Percentiles rank a stretch among this genome's conserved stretches.
These are phyloP conservation scores for Pythium pyrilobum DNA, from an alignment of 352 stramenopile genomes.

Conservation along the genomic window DNA sequence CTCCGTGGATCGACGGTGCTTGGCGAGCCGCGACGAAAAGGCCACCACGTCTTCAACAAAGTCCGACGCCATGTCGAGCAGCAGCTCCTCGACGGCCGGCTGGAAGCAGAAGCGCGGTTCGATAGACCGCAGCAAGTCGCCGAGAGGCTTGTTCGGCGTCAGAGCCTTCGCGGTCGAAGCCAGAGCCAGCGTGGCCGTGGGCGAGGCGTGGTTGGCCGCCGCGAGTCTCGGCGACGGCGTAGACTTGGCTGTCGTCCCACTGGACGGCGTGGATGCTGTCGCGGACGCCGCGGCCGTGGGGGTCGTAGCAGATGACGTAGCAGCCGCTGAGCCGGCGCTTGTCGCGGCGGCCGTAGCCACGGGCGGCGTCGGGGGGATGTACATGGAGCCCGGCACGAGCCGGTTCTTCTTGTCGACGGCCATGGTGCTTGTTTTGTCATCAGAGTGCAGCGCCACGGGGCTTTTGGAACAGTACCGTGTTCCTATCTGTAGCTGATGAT, in stretches of 20 bases:
- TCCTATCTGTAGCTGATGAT: neutral
- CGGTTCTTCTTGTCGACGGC: constrained; percentile 38
- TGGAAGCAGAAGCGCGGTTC: constrained; percentile 74
- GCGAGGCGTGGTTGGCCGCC: constrained; percentile 34
- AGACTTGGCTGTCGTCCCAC: neutral
- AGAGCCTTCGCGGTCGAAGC: constrained; percentile 43
- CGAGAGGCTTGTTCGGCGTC: constrained; percentile 63
- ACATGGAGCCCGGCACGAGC: constrained; percentile 35
- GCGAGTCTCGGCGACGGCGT: constrained; percentile 9
- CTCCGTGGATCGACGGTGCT: constrained; percentile 71
- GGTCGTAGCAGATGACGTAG: neutral
- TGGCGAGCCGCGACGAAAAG: constrained; percentile 58
- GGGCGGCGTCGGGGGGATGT: constrained; percentile 30
- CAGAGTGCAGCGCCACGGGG: neutral
- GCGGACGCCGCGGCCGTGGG: constrained; percentile 9
- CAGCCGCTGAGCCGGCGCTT: neutral
- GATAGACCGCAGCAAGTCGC: constrained; percentile 60
- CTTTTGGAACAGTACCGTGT: neutral
- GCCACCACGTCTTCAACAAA: constrained; percentile 75
- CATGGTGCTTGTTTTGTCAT: constrained; percentile 13
- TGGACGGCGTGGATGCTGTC: constrained; percentile 1
- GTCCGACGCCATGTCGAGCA: constrained; percentile 78
- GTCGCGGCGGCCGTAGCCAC: neutral
- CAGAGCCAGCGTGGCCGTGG: constrained; percentile 12
- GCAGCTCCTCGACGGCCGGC: constrained; percentile 70